Percentiles rank a stretch among this genome's conserved stretches.
Evolutionary conservation across 2,329 filamentous ascomycete genomes (phyloP).

Genomic region (Fusarium sp.): DNA sequence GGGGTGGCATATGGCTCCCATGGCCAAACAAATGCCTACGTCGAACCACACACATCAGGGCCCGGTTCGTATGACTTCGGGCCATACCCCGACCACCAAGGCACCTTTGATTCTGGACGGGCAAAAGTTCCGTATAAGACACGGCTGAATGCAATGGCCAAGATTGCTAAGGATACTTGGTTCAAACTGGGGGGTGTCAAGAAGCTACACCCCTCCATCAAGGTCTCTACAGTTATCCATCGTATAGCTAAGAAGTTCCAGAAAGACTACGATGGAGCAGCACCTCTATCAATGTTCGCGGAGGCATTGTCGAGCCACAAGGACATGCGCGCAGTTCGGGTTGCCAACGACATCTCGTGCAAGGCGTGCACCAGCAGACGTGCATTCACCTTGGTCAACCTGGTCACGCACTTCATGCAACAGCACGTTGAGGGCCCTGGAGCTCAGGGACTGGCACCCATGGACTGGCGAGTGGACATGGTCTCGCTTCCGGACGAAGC

Average conservation of each 20-base stretch:
- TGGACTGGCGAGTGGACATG: conserved; percentile 63
- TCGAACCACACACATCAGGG: not conserved
- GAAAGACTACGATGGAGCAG: conserved; percentile 66
- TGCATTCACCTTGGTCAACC: conserved; percentile 67
- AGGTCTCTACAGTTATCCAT: conserved; percentile 73
- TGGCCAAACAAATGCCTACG: conserved; percentile 12
- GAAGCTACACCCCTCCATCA: conserved; percentile 71
- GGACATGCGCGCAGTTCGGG: conserved; percentile 67
- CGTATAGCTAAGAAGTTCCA: conserved; percentile 70
- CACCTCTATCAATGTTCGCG: conserved; percentile 69
- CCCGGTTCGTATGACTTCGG: conserved; percentile 7
- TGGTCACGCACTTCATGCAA: conserved; percentile 69
- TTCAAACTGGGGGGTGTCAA: conserved; percentile 68
- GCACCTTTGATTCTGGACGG: not conserved
- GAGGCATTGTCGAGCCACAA: conserved; percentile 68
- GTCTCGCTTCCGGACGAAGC: conserved; percentile 54
- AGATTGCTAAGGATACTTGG: conserved; percentile 72
- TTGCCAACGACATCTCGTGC: conserved; percentile 66
- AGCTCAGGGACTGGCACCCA: conserved; percentile 31
- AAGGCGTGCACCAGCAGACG: conserved; percentile 61
- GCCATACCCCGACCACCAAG: conserved; percentile 12
- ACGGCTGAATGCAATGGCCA: conserved; percentile 65
- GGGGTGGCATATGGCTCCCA: conserved; percentile 8
- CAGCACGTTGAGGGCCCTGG: conserved; percentile 51
- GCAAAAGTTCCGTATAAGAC: conserved; percentile 50